Evolutionary conservation across 2,329 filamentous ascomycete species (phyloP), one percentile per base, ranked within the genome.

Genomic region (Trichoderma cornu-damae): DNA sequence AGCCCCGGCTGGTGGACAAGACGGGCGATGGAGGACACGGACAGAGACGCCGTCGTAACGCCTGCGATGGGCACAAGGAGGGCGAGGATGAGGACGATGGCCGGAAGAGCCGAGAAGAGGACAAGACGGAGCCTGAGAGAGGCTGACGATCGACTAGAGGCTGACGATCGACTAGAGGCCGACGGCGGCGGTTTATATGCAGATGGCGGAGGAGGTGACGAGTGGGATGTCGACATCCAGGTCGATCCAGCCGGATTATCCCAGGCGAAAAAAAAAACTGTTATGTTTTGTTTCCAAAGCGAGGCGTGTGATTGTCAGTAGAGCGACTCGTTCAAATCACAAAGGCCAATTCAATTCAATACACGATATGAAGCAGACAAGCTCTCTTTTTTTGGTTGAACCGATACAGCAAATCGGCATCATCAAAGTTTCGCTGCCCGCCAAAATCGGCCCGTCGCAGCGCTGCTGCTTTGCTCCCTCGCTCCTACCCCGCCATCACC

Each of bases 21-120:
- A 18, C 67, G 68, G 49, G 60, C 55, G 61, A 68, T 59, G 58
- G 64, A 57, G 53, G 48, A 30, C 30, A 26, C n/a, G 14, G 58
- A 40, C 18, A 26, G 24, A 18, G 35, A 16, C 24, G 58, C 47
- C 47, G 54, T 53, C 6, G 58, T 49, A 2, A 37, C n/a, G 30
- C 38, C 51, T 40, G 53, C 30, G 38, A 20, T 26, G 22, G 65
- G 63, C 20, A 61, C 61, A 51, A 68, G 53, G 59, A 68, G 59
- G 62, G 69, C 66, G 63, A 69, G 60, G 59, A 57, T 60, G 63
- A 69, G 50, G 49, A 65, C 24, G 44, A 69, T 55, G 51, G 67
- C 38, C n/a, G 62, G 60, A 38, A 62, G n/a, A 11, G 16, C 9
- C 2, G 57, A 24, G 40, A 57, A 52, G 22, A 52, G 47, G 18